Conservation (phyloP, 2,329 filamentous ascomycete species). For the Xylariaceae sp. region DNA sequence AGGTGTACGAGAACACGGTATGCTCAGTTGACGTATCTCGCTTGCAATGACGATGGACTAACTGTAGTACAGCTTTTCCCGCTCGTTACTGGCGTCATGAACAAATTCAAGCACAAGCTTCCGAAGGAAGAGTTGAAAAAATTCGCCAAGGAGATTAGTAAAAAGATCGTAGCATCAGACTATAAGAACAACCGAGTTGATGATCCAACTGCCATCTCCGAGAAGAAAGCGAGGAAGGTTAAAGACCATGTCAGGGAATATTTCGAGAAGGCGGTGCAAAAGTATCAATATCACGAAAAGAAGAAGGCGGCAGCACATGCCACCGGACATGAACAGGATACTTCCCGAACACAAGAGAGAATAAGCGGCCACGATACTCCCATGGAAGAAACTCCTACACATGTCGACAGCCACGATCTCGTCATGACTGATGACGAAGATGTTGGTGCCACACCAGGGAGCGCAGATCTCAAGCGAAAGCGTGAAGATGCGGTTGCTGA, state of each 20-base stretch:
- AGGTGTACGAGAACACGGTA: conserved; percentile 90
- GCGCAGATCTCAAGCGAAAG: conserved; percentile 62
- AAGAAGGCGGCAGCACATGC: conserved; percentile 51
- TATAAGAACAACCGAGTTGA: conserved; percentile 85
- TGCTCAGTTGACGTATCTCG: conserved; percentile 32
- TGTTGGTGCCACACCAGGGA: conserved; percentile 40
- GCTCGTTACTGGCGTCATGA: conserved; percentile 77
- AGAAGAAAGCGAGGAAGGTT: conserved; percentile 76
- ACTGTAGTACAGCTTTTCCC: conserved; percentile 63
- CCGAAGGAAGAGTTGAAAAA: conserved; percentile 71
- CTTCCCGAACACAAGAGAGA: conserved; percentile 21
- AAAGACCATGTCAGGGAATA: conserved; percentile 81
- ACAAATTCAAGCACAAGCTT: conserved; percentile 83
- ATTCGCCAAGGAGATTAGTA: conserved; percentile 65
- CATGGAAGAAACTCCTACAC: conserved; percentile 19
- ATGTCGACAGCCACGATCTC: conserved; percentile 31
- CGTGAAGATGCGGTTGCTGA: conserved; percentile 43
- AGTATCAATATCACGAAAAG: conserved; percentile 66
- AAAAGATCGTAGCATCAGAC: conserved; percentile 87
- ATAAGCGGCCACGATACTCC: conserved; percentile 15
- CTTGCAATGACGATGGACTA: conserved; percentile 11
- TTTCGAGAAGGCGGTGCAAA: conserved; percentile 78
- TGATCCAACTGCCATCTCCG: conserved; percentile 69
- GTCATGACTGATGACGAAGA: conserved; percentile 42
- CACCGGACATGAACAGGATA: conserved; percentile 25